Conservation (phyloP, 2,329 filamentous ascomycete species). For the Fusarium torreyae region DNA sequence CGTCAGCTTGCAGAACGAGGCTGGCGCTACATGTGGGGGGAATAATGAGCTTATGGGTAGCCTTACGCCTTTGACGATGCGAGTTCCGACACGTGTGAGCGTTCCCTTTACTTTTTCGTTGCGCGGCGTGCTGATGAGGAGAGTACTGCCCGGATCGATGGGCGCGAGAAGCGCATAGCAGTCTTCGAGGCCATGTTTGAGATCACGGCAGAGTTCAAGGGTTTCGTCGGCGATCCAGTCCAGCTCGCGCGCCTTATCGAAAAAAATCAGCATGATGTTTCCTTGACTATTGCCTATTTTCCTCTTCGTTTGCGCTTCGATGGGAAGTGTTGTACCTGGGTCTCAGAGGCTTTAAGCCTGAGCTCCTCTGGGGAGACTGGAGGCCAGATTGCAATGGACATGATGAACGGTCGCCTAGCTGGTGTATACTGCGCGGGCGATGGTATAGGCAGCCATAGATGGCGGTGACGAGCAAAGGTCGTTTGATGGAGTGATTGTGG, state of each 20-base stretch:
- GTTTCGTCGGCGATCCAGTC: constrained; percentile 69
- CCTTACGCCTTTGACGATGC: constrained; percentile 88
- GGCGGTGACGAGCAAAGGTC: neutral
- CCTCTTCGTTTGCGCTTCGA: neutral
- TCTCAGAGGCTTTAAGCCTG: constrained; percentile 64
- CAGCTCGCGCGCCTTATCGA: constrained; percentile 65
- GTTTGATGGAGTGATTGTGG: constrained; percentile 14
- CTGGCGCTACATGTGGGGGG: constrained; percentile 4
- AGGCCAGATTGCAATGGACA: constrained; percentile 74
- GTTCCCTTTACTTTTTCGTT: constrained; percentile 94
- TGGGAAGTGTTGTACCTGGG: constrained; percentile 61
- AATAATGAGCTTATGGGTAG: constrained; percentile 38
- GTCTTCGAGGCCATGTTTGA: constrained; percentile 82
- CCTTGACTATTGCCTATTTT: neutral
- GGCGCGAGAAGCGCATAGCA: constrained; percentile 90
- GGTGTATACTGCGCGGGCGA: constrained; percentile 3
- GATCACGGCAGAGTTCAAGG: constrained; percentile 62
- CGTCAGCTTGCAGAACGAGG: constrained; percentile 24
- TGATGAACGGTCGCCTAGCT: constrained; percentile 51
- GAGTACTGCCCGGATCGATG: constrained; percentile 86
- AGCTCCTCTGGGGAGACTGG: constrained; percentile 66
- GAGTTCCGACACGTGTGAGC: constrained; percentile 90
- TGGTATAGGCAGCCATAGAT: constrained; percentile 45
- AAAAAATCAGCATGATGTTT: constrained; percentile 49
- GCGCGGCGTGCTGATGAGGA: constrained; percentile 88